These are phyloP conservation scores for Westerdykella ornata DNA, from an alignment of 2,329 filamentous ascomycete species.

Conservation along the genomic window DNA sequence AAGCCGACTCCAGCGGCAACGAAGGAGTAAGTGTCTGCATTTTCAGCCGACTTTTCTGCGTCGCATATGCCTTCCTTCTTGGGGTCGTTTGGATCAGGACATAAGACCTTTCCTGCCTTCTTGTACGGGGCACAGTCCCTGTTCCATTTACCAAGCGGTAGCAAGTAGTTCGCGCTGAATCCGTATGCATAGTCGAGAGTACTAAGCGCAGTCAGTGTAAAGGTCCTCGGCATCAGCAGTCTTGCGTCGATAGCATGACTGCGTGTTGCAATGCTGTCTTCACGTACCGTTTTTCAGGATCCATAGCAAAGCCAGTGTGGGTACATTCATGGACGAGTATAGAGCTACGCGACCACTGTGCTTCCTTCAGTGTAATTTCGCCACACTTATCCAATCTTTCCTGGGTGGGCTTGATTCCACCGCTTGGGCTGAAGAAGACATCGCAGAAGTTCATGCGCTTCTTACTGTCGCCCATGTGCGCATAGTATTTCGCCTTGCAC, in stretches of 20 bases:
- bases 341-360: slow-evolving; percentile 2
- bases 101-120: slow-evolving; percentile 1
- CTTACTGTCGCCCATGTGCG: slow-evolving; percentile 5
- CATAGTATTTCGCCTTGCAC: not conserved
- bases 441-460: slow-evolving; percentile 4
- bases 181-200: slow-evolving; percentile 4
- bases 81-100: not conserved
- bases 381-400: slow-evolving; percentile 1
- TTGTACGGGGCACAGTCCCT: not conserved
- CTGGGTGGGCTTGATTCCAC: not conserved
- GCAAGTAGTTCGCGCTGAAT: slow-evolving; percentile 1
- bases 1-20: slow-evolving; percentile 4
- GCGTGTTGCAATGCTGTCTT: no score
- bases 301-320: slow-evolving; percentile 4
- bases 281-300: not conserved
- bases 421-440: not conserved
- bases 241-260: no score
- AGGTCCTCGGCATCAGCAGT: no score
- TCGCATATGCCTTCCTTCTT: slow-evolving; percentile 2
- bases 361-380: slow-evolving; percentile 1
- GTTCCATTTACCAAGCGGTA: slow-evolving; percentile 1
- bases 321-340: slow-evolving; percentile 3
- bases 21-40: slow-evolving; percentile 2
- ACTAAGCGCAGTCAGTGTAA: no score
- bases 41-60: not conserved